Conservation (phyloP, 352 stramenopile genomes). For the Phytophthora agathidicida region DNA sequence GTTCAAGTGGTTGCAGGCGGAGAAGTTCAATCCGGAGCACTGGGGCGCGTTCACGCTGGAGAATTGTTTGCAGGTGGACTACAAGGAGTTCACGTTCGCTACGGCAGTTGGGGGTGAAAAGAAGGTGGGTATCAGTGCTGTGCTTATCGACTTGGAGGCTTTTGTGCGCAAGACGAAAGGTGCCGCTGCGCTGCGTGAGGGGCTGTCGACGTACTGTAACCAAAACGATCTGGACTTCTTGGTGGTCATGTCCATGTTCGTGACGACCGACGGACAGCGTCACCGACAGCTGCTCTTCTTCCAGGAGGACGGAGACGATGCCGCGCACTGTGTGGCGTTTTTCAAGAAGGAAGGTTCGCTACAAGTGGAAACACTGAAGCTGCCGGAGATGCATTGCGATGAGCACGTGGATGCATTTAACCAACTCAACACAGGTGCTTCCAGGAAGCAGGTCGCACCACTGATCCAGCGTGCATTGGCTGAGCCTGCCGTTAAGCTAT, state of each 20-base stretch:
- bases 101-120: neutral
- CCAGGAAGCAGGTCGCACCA: constrained; percentile 81
- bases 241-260: constrained; percentile 74
- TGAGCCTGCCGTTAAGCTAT: constrained; percentile 17
- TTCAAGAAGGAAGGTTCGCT: constrained; percentile 47
- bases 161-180: constrained; percentile 57
- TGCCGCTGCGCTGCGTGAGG: constrained; percentile 28
- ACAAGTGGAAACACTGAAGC: constrained; percentile 41
- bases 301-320: constrained; percentile 30
- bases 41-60: constrained; percentile 66
- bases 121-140: constrained; percentile 62
- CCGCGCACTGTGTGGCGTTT: constrained; percentile 43
- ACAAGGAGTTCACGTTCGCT: constrained; percentile 72
- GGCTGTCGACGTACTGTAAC: constrained; percentile 44
- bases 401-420: constrained; percentile 46
- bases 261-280: constrained; percentile 42
- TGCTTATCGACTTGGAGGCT: constrained; percentile 59
- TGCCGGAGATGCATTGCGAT: constrained; percentile 40
- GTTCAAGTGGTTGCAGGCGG: constrained; percentile 70
- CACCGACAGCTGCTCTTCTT: constrained; percentile 76
- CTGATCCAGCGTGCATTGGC: constrained; percentile 60
- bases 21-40: constrained; percentile 71
- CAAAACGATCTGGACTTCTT: constrained; percentile 65
- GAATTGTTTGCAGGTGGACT: constrained; percentile 80
- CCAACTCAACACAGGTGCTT: constrained; percentile 67